phyloP scores from a whole-genome alignment of 768 basidiomycete species.

The Suillus variegatus region DNA sequence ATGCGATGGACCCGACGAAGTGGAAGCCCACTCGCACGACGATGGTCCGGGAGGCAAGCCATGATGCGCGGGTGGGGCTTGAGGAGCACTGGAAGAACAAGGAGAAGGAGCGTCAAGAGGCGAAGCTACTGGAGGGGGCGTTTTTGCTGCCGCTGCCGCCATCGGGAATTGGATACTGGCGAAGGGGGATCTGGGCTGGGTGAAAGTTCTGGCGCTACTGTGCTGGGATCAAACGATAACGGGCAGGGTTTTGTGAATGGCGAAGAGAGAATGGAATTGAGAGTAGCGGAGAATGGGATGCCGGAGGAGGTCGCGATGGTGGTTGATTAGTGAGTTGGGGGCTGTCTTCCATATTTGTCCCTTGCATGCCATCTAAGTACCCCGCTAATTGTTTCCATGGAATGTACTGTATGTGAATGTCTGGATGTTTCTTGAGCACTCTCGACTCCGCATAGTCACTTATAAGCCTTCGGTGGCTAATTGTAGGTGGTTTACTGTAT shows the following conservation, averaged over 20 bases:
- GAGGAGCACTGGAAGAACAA: slow-evolving; percentile 39
- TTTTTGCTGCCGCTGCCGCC: slow-evolving; percentile 17
- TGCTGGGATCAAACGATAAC: neutral
- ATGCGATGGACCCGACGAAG: slow-evolving; percentile 66
- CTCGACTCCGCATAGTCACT: neutral
- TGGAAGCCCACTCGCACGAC: slow-evolving; percentile 51
- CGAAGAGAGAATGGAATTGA: neutral
- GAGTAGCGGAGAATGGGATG: neutral
- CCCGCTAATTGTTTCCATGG: neutral
- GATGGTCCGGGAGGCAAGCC: slow-evolving; percentile 68
- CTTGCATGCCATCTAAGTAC: neutral
- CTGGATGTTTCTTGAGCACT: neutral
- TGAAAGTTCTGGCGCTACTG: neutral
- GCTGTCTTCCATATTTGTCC: neutral
- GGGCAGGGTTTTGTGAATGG: no score
- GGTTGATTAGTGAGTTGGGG: neutral
- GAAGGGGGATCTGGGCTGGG: neutral
- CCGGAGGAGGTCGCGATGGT: neutral
- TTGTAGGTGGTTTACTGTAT: no score
- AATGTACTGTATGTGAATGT: neutral
- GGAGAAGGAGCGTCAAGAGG: slow-evolving; percentile 30
- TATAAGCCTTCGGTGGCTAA: neutral
- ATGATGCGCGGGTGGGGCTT: slow-evolving; percentile 45
- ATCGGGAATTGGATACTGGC: neutral
- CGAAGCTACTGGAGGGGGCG: slow-evolving; percentile 15